These are phyloP conservation scores for Hericium coralloides DNA, from an alignment of 768 basidiomycete genomes.

Conservation along the genomic window DNA sequence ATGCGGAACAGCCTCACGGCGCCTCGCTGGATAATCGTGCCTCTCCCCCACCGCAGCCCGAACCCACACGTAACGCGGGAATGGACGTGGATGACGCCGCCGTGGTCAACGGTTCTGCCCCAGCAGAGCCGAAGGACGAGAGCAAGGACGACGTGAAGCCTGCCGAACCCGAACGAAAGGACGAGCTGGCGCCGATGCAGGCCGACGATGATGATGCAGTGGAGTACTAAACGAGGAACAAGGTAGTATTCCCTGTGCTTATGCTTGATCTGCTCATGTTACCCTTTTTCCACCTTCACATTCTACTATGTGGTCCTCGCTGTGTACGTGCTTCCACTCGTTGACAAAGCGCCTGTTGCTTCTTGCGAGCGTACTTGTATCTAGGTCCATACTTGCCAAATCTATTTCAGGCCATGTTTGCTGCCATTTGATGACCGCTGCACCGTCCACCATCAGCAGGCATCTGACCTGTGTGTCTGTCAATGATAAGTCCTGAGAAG, in stretches of 20 bases:
- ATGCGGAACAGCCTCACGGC: background rate
- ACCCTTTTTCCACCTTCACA: slow-evolving; percentile 4
- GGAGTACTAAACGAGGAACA: slow-evolving; percentile 43
- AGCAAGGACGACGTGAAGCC: slow-evolving; percentile 3
- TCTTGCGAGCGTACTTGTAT: background rate
- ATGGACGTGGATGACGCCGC: slow-evolving; percentile 13
- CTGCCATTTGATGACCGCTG: background rate
- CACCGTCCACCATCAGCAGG: background rate
- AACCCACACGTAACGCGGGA: slow-evolving; percentile 1
- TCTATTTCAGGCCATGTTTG: background rate
- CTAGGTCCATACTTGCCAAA: background rate
- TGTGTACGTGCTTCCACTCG: background rate
- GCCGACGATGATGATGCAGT: slow-evolving; percentile 78
- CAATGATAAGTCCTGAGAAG: background rate
- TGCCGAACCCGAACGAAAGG: slow-evolving; percentile 13
- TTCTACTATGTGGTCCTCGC: background rate
- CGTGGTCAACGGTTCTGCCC: background rate
- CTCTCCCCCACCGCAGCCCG: background rate
- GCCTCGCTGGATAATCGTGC: slow-evolving; percentile 3
- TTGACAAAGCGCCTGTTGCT: background rate
- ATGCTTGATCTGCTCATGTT: slow-evolving; percentile 4
- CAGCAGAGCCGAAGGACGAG: slow-evolving; percentile 5
- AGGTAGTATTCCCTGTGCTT: slow-evolving; percentile 6
- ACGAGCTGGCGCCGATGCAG: slow-evolving; percentile 34
- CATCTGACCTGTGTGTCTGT: background rate